Evolutionary conservation across 116 monocot species (phyloP).

Genomic region (Dioscorea cayenensis): DNA sequence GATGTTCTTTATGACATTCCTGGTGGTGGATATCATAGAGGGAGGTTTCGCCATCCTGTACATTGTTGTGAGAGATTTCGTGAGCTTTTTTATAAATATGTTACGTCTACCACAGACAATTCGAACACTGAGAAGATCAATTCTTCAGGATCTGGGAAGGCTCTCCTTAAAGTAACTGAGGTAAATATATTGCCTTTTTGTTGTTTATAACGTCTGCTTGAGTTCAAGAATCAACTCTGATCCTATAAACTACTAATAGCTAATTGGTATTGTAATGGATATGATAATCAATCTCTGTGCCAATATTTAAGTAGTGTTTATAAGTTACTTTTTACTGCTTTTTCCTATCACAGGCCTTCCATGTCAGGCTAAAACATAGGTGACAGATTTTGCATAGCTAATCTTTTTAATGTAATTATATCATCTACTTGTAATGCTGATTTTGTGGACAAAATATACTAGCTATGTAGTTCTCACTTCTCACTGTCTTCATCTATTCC

Average conservation of each 20-base stretch:
- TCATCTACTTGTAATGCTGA: not conserved
- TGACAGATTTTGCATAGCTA: no score
- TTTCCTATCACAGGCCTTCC: not conserved
- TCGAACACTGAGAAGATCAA: constrained; percentile 45
- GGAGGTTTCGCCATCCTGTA: constrained; percentile 78
- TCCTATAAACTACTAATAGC: not conserved
- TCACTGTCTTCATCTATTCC: no score
- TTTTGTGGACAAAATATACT: no score
- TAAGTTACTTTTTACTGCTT: not conserved
- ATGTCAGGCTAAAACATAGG: not conserved
- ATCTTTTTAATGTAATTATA: not conserved
- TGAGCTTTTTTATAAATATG: constrained; percentile 75
- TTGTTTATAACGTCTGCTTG: not conserved
- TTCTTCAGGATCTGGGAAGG: constrained; percentile 55
- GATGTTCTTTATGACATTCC: constrained; percentile 56
- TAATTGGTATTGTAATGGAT: not conserved
- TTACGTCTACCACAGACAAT: constrained; percentile 43
- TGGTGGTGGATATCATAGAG: constrained; percentile 68
- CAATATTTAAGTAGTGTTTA: no score
- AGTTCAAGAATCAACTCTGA: not conserved
- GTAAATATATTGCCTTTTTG: constrained; percentile 23
- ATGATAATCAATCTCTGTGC: no score
- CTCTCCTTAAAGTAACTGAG: constrained; percentile 92
- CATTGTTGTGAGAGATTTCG: constrained; percentile 97
- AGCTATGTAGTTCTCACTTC: no score